Evolutionary conservation across 345 rosid species (phyloP), one percentile per base, ranked within the genome.

Genomic region (Melaleuca quinquenervia): DNA sequence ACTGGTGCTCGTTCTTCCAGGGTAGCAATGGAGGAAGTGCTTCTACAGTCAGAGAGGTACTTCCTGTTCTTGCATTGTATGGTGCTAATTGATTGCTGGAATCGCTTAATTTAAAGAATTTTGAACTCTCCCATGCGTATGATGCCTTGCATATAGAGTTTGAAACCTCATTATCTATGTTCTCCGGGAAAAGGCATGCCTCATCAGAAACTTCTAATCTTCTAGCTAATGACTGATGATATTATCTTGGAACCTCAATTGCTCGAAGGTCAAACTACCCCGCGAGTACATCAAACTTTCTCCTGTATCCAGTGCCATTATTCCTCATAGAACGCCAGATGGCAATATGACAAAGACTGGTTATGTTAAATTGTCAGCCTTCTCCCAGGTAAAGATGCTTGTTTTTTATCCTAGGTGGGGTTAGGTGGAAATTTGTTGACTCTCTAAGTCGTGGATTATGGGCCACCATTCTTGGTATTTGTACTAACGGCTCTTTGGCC

Each of bases 201-300:
- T 36, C 80, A 36, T 36, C 18, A 36, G 26, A 70, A 70, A 26
- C 26, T 18, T 32, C 80, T 70, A 70, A 26, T 36, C 58, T 52
- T 50, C 22, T 27, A 82, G 6, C 58, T 36, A 36, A 62, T 76
- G 24, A 50, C 45, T 62, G 86, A 70, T 82, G 76, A 50, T 86
- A 52, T 44, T 82, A 82, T 27, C 55, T 52, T 82, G 24, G 48
- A 36, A 36, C 58, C 49, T 84, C 36, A 29, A 88, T 62, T 88
- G 53, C 90, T 54, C 90, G 88, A 88, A 96, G 99, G 94, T 96
- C 87, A 91, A 91, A 84, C 84, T 95, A 84, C 93, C 94, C 26
- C 96, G 99, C 48, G 98, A 93, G 86, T 89, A 92, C 91, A 94
- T 95, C 86, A 95, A 89, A 90, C 90, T 96, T 60, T 96, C 98